Percentiles rank a stretch among this genome's conserved stretches.
Evolutionary conservation across 805 yeast species (phyloP).

Genomic region (Metschnikowia noctiluminum): DNA sequence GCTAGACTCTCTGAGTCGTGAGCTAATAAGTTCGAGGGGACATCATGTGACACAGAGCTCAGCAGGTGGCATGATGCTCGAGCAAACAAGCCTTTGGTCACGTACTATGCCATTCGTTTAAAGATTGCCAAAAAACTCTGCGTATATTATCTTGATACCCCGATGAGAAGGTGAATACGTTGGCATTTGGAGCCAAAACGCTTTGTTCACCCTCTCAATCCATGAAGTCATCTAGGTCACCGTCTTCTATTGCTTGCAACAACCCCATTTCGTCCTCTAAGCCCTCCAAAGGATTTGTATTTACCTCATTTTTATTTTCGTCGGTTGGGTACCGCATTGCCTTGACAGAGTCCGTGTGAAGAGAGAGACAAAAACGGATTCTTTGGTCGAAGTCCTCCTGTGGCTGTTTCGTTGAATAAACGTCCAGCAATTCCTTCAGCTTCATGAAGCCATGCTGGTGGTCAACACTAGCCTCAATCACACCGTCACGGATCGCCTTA

Average conservation of each 20-base stretch:
- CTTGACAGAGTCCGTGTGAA: conserved; percentile 89
- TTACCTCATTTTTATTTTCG: conserved; percentile 28
- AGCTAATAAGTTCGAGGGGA: too few relatives aligned
- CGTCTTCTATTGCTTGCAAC: conserved; percentile 50
- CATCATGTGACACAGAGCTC: too few relatives aligned
- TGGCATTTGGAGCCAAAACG: too few relatives aligned
- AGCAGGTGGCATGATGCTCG: too few relatives aligned
- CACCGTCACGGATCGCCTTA: conserved; percentile 95
- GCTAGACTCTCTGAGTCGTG: too few relatives aligned
- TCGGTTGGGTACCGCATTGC: conserved; percentile 86
- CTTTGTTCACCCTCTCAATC: conserved; percentile 22
- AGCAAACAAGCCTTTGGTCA: too few relatives aligned
- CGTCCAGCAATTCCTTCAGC: conserved; percentile 79
- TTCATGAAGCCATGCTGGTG: conserved; percentile 91
- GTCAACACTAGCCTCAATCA: conserved; percentile 89
- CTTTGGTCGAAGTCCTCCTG: conserved; percentile 88
- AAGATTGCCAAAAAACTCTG: too few relatives aligned
- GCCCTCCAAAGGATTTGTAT: conserved; percentile 28
- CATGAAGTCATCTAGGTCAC: conserved; percentile 51
- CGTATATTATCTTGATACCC: too few relatives aligned
- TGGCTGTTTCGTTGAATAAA: conserved; percentile 85
- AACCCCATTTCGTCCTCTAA: conserved; percentile 42
- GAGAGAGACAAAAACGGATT: conserved; percentile 83
- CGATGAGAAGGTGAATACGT: too few relatives aligned
- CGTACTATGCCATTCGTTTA: too few relatives aligned